Evolutionary conservation across 352 stramenopile species (phyloP), one percentile per base, ranked within the genome.

Genomic region (Phytophthora palmivora): DNA sequence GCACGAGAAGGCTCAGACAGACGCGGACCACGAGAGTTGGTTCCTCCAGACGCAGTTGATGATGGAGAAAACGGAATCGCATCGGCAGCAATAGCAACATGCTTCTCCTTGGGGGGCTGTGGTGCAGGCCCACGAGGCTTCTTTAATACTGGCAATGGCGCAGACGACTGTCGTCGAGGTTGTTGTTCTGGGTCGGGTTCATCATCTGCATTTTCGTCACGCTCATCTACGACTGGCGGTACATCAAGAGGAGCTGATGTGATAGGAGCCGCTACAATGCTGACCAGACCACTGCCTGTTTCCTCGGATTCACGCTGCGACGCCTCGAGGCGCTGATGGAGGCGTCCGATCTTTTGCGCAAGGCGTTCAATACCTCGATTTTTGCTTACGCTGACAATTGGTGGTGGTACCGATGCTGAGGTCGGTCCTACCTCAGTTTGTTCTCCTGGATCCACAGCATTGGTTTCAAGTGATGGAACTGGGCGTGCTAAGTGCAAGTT

Each of bases 241-340:
- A 65, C 61, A 44, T 51, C 41, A 14, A 64, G 34, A 36, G 38
- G 22, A n/a, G 41, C 22, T 50, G 51, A 24, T 5, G 51, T 38
- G 14, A 56, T 42, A 36, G 47, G 18, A 14, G 3, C 12, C 14
- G 22, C 51, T 47, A 39, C 50, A 49, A 16, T 38, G 10, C 57
- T 15, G 12, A 22, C 28, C 6, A 39, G 42, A 11, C 19, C 34
- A 24, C 38, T 67, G 16, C 48, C 63, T 5, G 34, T 55, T 21
- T 34, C n/a, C 22, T 70, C 56, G 1, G 56, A 54, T 10, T 67
- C 55, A 43, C 63, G 58, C 46, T 70, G 65, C 19, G 71, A 64
- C 39, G 65, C 63, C 45, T 84, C 63, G 14, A 84, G 66, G 2
- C 78, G 78, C 48, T 81, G 63, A 30, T 84, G 70, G 12, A 84